These are phyloP conservation scores for Bryoerythrophyllum caledonicum DNA, from an alignment of 225 moss, liverwort and hornwort genomes.

Conservation along the genomic window DNA sequence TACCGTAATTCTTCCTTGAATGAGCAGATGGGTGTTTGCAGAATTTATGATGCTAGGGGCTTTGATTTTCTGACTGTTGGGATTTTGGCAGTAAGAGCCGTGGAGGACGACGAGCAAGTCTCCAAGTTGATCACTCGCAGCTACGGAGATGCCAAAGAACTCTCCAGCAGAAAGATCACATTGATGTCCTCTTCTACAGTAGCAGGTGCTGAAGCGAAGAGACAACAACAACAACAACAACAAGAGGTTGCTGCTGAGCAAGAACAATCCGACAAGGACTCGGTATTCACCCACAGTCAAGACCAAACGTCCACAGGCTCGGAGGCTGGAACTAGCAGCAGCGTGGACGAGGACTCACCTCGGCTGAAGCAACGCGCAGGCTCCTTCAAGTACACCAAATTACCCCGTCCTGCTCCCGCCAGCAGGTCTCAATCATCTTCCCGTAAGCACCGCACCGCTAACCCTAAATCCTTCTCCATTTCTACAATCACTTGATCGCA, in stretches of 20 bases:
- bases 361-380: conserved; percentile 22
- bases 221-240: no score
- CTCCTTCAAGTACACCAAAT: conserved; percentile 29
- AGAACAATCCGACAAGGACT: conserved; percentile 45
- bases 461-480: no score
- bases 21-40: no score
- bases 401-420: conserved; percentile 25
- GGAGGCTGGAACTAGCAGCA: conserved; percentile 49
- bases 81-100: conserved; percentile 34
- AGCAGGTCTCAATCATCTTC: conserved; percentile 29
- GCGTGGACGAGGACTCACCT: conserved; percentile 61
- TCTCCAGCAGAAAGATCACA: conserved; percentile 12
- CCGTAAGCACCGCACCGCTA: conserved; percentile 23
- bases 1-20: no score
- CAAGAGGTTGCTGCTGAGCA: conserved; percentile 31
- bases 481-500: no score
- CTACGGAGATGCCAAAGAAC: conserved; percentile 44
- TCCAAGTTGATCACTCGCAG: conserved; percentile 32
- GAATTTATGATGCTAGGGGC: no score
- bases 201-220: no score
- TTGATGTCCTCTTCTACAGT: no score
- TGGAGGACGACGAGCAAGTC: conserved; percentile 37
- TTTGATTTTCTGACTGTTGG: neutral
- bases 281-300: conserved; percentile 48
- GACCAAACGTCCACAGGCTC: conserved; percentile 59